Percentiles rank a stretch among this genome's conserved stretches.
Evolutionary conservation across 169 alveolate genomes (phyloP).

Genomic region (Besnoitia besnoiti): DNA sequence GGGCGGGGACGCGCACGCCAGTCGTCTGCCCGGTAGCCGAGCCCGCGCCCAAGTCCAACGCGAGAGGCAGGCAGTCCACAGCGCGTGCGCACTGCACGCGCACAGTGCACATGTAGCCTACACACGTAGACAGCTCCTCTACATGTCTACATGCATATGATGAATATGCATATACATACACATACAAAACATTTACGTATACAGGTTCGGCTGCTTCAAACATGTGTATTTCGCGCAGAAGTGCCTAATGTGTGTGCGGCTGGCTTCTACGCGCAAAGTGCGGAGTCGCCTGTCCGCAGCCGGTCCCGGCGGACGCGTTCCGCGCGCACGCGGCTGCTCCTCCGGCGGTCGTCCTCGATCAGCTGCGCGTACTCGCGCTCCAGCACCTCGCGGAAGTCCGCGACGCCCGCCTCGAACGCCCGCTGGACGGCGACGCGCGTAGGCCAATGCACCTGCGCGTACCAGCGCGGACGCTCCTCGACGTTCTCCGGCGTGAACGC

Average conservation of each 20-base stretch:
- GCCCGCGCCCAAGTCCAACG: too few species aligned
- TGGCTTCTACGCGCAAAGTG: background rate
- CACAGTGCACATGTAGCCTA: too few species aligned
- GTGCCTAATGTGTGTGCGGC: background rate
- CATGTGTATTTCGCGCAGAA: too few species aligned
- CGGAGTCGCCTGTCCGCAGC: background rate
- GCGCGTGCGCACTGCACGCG: too few species aligned
- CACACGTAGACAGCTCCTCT: too few species aligned
- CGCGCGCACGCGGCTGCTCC: background rate
- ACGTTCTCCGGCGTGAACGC: constrained; percentile 77
- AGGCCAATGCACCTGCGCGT: constrained; percentile 75
- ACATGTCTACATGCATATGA: too few species aligned
- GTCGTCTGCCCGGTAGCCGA: too few species aligned
- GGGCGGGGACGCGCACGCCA: too few species aligned
- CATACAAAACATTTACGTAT: too few species aligned
- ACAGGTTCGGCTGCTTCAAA: too few species aligned
- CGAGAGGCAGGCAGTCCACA: too few species aligned
- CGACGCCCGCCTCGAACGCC: constrained; percentile 78
- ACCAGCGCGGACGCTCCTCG: constrained; percentile 71
- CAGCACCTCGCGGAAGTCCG: constrained; percentile 76
- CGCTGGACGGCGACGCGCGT: constrained; percentile 76
- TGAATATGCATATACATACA: too few species aligned
- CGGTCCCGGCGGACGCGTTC: background rate
- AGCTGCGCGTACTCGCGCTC: constrained; percentile 70
- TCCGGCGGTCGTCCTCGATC: constrained; percentile 1